Base-by-base conservation (phyloP, 1,284 basidiomycete species). In the Thecaphora frezii region DNA sequence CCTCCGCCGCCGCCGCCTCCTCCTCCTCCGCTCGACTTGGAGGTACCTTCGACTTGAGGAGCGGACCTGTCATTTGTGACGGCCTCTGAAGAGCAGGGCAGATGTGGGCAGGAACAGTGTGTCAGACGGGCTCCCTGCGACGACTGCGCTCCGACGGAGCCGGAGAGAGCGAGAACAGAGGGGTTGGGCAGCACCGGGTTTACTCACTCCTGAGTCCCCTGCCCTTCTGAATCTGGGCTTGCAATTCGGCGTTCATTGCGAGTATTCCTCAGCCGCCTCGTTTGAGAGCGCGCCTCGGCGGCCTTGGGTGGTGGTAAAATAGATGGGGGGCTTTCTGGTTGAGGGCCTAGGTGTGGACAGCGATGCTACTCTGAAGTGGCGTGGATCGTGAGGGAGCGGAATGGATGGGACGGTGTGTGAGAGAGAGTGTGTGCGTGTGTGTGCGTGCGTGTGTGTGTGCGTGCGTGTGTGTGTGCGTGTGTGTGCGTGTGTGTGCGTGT, bases 51-150 rank as follows among this genome's bases (percentile, higher is more conserved):
- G 47, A 93, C 53, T 0, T 66, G 21, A 1, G 91, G 90, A 8
- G 82, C 86, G 74, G 90, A 93, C 41, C 88, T 85, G 78, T 93
- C 92, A 83, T 87, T 84, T 7, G 90, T 93, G 56, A 85, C 83
- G 13, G 89, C 81, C 80, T 93, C 63, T 66, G 46, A 53, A 39
- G 39, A n/a, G n/a, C 22, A n/a, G n/a, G n/a, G n/a, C n/a, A n/a
- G n/a, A n/a, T n/a, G n/a, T n/a, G n/a, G n/a, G n/a, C n/a, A n/a
- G n/a, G n/a, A n/a, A n/a, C n/a, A n/a, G n/a, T n/a, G n/a, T n/a
- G n/a, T n/a, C n/a, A n/a, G n/a, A n/a, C n/a, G n/a, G n/a, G n/a
- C n/a, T n/a, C n/a, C n/a, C n/a, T n/a, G n/a, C n/a, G n/a, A n/a
- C n/a, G n/a, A n/a, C n/a, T n/a, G n/a, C n/a, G 38, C 18, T 7